Evolutionary conservation across 306 rosid species (phyloP), one percentile per base, ranked within the genome.

Genomic region (Albizia julibrissin): DNA sequence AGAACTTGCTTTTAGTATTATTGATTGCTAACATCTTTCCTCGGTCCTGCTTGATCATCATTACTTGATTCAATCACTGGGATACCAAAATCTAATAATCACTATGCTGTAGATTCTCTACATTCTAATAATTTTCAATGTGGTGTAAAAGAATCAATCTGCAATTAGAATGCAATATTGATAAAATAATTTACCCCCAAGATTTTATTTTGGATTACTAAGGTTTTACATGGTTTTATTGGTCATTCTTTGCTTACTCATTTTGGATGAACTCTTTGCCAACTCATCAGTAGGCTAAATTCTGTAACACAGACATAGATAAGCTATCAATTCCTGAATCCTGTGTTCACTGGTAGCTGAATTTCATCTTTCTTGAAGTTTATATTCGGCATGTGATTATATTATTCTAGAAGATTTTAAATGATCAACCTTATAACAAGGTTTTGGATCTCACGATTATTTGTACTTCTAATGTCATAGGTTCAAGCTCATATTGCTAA

Each of bases 401-500:
- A 44, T 59, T 77, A 66, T 26, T 70, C n/a, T 24, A 14, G 39
- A 27, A 26, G 76, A 27, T 14, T 72, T 27, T 3, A 11, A 27
- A 27, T 46, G 40, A 72, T 72, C 56, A 70, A 24, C 75, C 56
- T 72, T 3, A 6, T 6, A 24, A 44, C 40, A 44, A 44, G 10
- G 31, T 18, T 72, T 3, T 72, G 6, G 40, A 72, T 39, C 76
- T 72, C 59, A 72, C n/a, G 40, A 34, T 26, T 27, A 12, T 72
- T 46, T 29, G 22, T 79, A 43, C 79, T 72, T 43, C 62, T 37
- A 76, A 31, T 40, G 46, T 43, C 15, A 43, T 72, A 87, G 90
- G 90, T 89, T 44, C 92, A 89, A 87, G 84, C 87, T 82, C 89
- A 83, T 78, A 80, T 85, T 71, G 90, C 90, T 74, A 87, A 85